These are phyloP conservation scores for Hylodesmum podocarpum DNA, from an alignment of 306 rosid genomes.

Conservation along the genomic window DNA sequence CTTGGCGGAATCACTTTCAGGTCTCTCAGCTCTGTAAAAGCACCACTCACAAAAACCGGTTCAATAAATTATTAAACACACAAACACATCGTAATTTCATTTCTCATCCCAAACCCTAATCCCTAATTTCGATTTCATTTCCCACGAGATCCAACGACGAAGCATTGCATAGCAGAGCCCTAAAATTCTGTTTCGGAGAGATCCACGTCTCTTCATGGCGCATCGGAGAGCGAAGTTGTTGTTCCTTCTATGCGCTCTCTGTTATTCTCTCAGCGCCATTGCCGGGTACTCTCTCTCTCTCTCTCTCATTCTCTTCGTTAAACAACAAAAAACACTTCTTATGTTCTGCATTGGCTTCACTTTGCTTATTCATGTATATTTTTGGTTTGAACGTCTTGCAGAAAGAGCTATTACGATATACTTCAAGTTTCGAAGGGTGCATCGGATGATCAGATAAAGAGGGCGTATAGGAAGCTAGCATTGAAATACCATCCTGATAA, in stretches of 20 bases:
- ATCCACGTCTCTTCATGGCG: constrained; percentile 67
- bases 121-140: neutral
- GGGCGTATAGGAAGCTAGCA: constrained; percentile 93
- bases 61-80: neutral
- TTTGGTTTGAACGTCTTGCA: constrained; percentile 10
- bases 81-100: neutral
- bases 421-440: constrained; percentile 89
- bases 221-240: constrained; percentile 52
- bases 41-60: neutral
- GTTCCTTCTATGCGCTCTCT: constrained; percentile 58
- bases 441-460: constrained; percentile 92
- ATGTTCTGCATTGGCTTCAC: neutral
- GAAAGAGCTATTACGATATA: constrained; percentile 83
- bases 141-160: constrained; percentile 21
- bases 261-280: constrained; percentile 62
- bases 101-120: constrained; percentile 20
- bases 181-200: constrained; percentile 30
- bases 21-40: constrained; percentile 19
- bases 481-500: constrained; percentile 97
- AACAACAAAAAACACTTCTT: neutral
- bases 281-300: constrained; percentile 54
- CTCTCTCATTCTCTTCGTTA: neutral
- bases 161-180: constrained; percentile 4
- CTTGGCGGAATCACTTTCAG: constrained; percentile 29
- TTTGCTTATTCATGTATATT: neutral